Base-by-base conservation (phyloP, 306 rosid species). In the Quercus glauca region DNA sequence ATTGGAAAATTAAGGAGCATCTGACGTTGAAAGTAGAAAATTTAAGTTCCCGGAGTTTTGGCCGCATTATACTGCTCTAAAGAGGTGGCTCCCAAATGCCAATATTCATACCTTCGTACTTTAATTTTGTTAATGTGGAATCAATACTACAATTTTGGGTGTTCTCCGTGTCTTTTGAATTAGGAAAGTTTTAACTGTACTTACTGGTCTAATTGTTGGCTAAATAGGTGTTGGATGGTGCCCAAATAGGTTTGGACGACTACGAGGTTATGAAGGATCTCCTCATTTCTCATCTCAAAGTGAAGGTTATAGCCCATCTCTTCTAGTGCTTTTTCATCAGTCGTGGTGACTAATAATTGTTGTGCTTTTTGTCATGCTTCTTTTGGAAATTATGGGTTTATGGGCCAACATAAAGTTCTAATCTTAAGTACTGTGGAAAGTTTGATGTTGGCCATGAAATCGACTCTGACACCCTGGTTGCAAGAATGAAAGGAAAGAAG, bases 191-290 rank as follows among this genome's bases (percentile, higher is more conserved):
- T 41, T 83, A 75, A 72, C 78, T 61, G 14, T 73, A 68, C 69
- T 72, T 83, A 10, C 60, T 75, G 75, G 26, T 74, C 37, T 78
- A 76, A 79, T 49, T 78, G 55, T 82, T 87, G 84, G 73, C 41
- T 76, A 80, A 88, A 64, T 74, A 92, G 98, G 97, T 90, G 73
- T 82, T 93, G 83, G 90, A 81, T 80, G 93, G 96, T 74, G 85
- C 88, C 20, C 88, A 87, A 71, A 79, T 95, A 78, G 80, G 85
- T 14, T 84, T 64, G 58, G 98, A 90, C 69, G 96, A 95, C 75
- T 93, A 87, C 49, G 92, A 93, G 76, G 41, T 85, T 76, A 87
- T 93, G 88, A 93, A 85, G 89, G 93, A 93, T 86, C 82, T 86
- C 92, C 96, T 76, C 84, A 87, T 53, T 84, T 93, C 80, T 85